Evolutionary conservation across 1,139 yeast genomes (phyloP), one percentile per base, ranked within the genome.

Genomic region (Suzukiozyma palmioleophila): DNA sequence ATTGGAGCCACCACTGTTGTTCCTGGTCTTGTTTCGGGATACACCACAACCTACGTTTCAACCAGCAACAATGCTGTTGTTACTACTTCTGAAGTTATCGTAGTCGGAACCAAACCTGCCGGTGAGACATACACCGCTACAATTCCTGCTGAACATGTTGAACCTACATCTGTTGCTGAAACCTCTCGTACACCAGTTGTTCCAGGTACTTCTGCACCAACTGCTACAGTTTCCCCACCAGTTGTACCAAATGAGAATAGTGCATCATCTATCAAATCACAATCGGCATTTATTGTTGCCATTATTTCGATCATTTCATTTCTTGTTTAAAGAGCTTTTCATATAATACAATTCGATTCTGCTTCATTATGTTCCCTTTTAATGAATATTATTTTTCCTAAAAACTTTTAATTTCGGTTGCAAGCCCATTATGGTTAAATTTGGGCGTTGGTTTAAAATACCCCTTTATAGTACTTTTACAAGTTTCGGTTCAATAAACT

Each of bases 121-220:
- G 21, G 36, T 25, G n/a, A 10, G 12, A 8, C 22, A 9, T 32
- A 16, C 15, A 39, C 41, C 27, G 36, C 39, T n/a, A 39, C 39
- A 3, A 35, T 16, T 8, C 25, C 34, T 10, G 16, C 21, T 32
- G 25, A 8, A 15, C 48, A 66, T 73, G 39, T 49, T 52, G 52
- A 66, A 84, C 43, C 81, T 87, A 50, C 92, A 82, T 30, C 77
- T 66, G 52, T 83, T 26, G 12, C 12, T 8, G 12, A 11, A 8
- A 26, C 29, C 9, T 8, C 29, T 11, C 7, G 7, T 13, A 11
- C 29, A 10, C 12, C 12, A 11, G 29, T n/a, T 10, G 29, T 8
- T 8, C n/a, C n/a, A n/a, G 8, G 12, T 10, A 26, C 29, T n/a
- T n/a, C 29, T 8, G 12, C 7, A 8, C 7, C 29, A 7, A 26